A percentile compares a stretch with the other conserved stretches of the same genome.
phyloP scores from a whole-genome alignment of 148 eudicot species.

The Nepenthes mirabilis region DNA sequence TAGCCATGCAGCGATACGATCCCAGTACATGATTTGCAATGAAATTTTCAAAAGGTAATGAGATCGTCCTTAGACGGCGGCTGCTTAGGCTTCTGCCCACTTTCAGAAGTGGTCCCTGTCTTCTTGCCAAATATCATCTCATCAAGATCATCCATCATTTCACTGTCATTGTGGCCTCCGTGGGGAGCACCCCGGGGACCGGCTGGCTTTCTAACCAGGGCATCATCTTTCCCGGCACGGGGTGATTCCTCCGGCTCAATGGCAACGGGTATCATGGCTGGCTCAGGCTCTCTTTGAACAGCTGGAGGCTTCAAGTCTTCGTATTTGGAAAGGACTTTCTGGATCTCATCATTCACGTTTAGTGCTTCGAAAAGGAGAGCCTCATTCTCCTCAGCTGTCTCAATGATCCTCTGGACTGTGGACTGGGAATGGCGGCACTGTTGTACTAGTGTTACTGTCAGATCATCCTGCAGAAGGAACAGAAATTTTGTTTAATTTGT shows the following conservation, averaged over 20 bases:
- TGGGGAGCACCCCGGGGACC: slow-evolving; percentile 28
- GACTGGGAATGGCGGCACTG: slow-evolving; percentile 76
- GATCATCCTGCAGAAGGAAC: slow-evolving; percentile 51
- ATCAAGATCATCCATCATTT: slow-evolving; percentile 93
- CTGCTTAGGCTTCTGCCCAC: slow-evolving; percentile 36
- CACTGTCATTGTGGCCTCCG: slow-evolving; percentile 48
- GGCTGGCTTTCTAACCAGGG: slow-evolving; percentile 51
- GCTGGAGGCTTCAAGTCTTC: slow-evolving; percentile 55
- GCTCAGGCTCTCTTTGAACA: slow-evolving; percentile 47
- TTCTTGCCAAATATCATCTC: slow-evolving; percentile 95
- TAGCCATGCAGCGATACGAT: too few species aligned
- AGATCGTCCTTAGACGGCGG: slow-evolving; percentile 65
- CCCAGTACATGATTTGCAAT: too few species aligned
- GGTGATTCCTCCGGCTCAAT: slow-evolving; percentile 89
- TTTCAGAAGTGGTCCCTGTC: slow-evolving; percentile 40
- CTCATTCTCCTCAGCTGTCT: slow-evolving; percentile 79
- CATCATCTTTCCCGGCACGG: slow-evolving; percentile 51
- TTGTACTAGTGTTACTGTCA: slow-evolving; percentile 70
- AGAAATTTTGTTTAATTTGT: too few species aligned
- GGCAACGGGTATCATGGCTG: slow-evolving; percentile 88
- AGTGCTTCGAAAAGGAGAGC: slow-evolving; percentile 91
- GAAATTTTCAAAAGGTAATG: slow-evolving; percentile 32
- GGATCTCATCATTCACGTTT: slow-evolving; percentile 91
- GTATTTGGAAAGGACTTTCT: slow-evolving; percentile 60
- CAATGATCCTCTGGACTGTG: slow-evolving; percentile 70